Evolutionary conservation across 257 asterid genomes (phyloP), one percentile per base, ranked within the genome.

Genomic region (Solanum chmielewskii): DNA sequence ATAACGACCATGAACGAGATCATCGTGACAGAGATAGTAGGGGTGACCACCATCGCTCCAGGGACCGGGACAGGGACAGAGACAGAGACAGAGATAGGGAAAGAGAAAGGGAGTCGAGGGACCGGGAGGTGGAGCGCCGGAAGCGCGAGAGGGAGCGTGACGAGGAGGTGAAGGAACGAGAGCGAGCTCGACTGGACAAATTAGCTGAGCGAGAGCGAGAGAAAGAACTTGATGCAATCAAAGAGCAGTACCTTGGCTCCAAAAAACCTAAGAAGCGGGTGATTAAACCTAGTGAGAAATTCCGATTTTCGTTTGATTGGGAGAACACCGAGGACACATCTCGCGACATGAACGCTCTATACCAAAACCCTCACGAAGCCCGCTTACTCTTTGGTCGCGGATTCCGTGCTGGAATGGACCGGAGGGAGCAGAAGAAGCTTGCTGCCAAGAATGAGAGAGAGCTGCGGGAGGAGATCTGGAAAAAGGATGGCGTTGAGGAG

Each of bases 301-400:
- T 89, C 37, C 85, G 94, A 12, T 91, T 91, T 88, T 92, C 95
- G 9, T 92, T 92, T 49, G 95, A 92, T 39, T 92, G 94, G 94
- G 95, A 92, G 88, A 92, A 92, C 86, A 89, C 95, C 2, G 95
- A 92, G 91, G 95, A 92, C 87, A 92, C 95, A 21, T 92, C 95
- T 11, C 93, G 94, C 4, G 93, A 92, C 71, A 93, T 90, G 93
- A 93, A 93, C 60, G 78, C 88, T 21, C 92, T 93, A 11, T 91
- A 91, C 88, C 94, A 90, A 59, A 91, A 91, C 88, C 94, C 94
- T 49, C 94, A 91, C 59, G 94, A 92, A 88, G 94, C 94, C 20
- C 90, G 89, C 12, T 90, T 87, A n/a, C 89, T 92, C 3, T 92
- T 91, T 47, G 95, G 95, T 25, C 93, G 95, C 10, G 95, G 95